phyloP scores from a whole-genome alignment of 73 alveolate species.

The Paramecium sonneborni region DNA sequence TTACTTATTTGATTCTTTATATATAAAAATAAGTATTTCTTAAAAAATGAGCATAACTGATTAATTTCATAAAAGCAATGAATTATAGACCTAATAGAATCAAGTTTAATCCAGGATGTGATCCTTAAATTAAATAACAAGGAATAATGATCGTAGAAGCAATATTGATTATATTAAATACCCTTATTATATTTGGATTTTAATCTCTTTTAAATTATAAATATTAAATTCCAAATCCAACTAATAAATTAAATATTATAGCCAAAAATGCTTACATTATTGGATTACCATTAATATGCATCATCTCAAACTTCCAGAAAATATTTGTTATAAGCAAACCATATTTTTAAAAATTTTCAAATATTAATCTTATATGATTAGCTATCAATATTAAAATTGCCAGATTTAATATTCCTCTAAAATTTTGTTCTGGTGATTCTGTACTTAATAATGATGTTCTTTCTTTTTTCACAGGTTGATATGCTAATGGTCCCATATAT shows the following conservation, averaged over 20 bases:
- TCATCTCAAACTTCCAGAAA: conserved; percentile 9
- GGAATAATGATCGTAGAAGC: conserved; percentile 2
- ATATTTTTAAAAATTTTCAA: conserved; percentile 58
- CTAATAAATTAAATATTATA: not conserved
- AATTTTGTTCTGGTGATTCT: conserved; percentile 58
- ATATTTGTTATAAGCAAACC: conserved; percentile 43
- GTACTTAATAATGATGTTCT: conserved; percentile 64
- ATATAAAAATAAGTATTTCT: conserved; percentile 48
- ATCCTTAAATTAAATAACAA: conserved; percentile 34
- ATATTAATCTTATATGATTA: conserved; percentile 54
- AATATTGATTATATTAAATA: conserved; percentile 6
- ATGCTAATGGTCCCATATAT: conserved; percentile 67
- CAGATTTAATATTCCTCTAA: conserved; percentile 62
- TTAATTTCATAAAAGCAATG: conserved; percentile 33
- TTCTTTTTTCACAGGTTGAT: conserved; percentile 47
- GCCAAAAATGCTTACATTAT: not conserved
- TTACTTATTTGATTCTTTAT: conserved; percentile 17
- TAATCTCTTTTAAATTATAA: conserved; percentile 1
- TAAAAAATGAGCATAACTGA: conserved; percentile 65
- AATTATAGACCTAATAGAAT: not conserved
- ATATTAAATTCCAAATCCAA: conserved; percentile 27
- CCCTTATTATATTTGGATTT: not conserved
- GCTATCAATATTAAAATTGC: conserved; percentile 59
- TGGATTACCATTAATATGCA: not conserved
- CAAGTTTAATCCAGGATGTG: conserved; percentile 45